phyloP scores from a whole-genome alignment of 257 asterid genomes.

The Eucommia ulmoides region DNA sequence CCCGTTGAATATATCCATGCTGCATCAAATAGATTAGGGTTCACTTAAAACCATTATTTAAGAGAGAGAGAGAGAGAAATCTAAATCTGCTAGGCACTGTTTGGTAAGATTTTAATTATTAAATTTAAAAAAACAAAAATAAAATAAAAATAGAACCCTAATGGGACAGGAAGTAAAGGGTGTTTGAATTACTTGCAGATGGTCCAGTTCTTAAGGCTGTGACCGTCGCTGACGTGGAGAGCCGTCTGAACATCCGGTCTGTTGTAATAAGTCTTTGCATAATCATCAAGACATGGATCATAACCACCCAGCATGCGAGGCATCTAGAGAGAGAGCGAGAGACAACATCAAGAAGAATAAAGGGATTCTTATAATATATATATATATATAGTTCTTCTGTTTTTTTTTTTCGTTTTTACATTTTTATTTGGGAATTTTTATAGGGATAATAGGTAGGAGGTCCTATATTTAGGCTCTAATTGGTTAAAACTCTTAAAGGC shows the following conservation, averaged over 20 bases:
- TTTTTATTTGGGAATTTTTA: no score
- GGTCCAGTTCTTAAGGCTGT: constrained; percentile 48
- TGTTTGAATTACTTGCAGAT: constrained; percentile 62
- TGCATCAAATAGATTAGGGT: constrained; percentile 32
- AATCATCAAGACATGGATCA: constrained; percentile 82
- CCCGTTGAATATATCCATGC: constrained; percentile 43
- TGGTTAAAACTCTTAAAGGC: no score
- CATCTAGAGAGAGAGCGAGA: constrained; percentile 49
- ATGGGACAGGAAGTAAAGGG: neutral
- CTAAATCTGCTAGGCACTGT: no score
- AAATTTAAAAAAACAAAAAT: no score
- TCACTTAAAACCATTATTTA: no score
- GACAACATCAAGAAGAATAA: no score
- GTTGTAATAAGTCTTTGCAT: constrained; percentile 56
- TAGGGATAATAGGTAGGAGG: neutral
- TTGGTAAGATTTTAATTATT: no score
- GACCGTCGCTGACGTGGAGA: constrained; percentile 59
- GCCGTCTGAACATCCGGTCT: constrained; percentile 70
- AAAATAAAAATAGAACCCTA: neutral
- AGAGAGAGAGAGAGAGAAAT: no score
- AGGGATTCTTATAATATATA: no score
- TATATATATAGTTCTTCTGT: no score
- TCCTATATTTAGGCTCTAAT: no score
- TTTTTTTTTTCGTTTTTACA: no score
- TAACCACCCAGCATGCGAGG: constrained; percentile 73